These are phyloP conservation scores for Colletotrichum sp. DNA, from an alignment of 2,329 filamentous ascomycete genomes.

Conservation along the genomic window DNA sequence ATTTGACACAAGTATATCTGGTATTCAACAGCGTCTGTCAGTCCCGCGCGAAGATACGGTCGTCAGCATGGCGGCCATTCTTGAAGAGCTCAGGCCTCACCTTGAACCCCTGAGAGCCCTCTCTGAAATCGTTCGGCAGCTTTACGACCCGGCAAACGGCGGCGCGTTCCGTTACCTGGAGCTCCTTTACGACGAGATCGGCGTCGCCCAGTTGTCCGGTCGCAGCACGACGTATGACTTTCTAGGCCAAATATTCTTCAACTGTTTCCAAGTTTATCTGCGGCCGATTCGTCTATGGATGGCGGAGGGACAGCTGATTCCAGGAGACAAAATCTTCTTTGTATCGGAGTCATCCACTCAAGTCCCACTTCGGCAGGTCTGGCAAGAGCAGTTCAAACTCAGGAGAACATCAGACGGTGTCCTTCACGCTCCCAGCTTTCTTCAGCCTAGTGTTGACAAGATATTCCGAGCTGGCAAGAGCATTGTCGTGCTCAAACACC, in stretches of 20 bases:
- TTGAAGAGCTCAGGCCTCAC: conserved; percentile 58
- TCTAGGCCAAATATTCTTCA: conserved; percentile 74
- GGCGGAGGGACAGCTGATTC: conserved; percentile 73
- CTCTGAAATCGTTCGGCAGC: conserved; percentile 63
- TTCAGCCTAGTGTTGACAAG: conserved; percentile 70
- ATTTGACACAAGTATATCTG: conserved; percentile 65
- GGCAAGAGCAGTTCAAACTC: conserved; percentile 77
- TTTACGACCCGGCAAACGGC: conserved; percentile 53
- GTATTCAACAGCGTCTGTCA: conserved; percentile 66
- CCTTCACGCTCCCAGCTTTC: conserved; percentile 75
- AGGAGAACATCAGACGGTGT: conserved; percentile 62
- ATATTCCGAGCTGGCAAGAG: conserved; percentile 92
- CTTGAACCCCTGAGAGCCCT: conserved; percentile 64
- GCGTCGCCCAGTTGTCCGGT: conserved; percentile 72
- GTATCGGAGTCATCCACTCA: conserved; percentile 64
- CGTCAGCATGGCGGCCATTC: conserved; percentile 70
- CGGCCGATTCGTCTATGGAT: conserved; percentile 85
- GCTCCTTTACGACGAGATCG: conserved; percentile 73
- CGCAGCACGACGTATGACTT: conserved; percentile 65
- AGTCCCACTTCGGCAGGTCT: conserved; percentile 69
- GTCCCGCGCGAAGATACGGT: conserved; percentile 55
- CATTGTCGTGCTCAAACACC: conserved; percentile 78
- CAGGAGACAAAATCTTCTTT: conserved; percentile 73
- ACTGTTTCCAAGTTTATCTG: conserved; percentile 83
- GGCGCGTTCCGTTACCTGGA: conserved; percentile 79